Evolutionary conservation across 495 filamentous ascomycete genomes (phyloP).

Genomic region (Penicillium parvum): DNA sequence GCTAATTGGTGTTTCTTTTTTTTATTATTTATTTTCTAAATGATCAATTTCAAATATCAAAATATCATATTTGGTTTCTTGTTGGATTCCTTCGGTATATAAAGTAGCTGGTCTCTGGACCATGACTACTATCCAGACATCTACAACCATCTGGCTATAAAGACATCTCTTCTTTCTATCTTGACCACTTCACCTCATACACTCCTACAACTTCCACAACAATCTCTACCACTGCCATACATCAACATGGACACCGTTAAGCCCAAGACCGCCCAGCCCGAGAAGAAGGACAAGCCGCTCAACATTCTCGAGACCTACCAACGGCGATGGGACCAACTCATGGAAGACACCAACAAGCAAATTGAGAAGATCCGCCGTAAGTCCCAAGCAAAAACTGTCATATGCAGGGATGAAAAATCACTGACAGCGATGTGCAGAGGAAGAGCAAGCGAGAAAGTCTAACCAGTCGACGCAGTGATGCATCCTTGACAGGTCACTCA

Average conservation of each 20-base stretch:
- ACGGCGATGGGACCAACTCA: slow-evolving; percentile 21
- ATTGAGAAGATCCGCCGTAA: slow-evolving; percentile 25
- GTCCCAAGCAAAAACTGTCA: slow-evolving; percentile 10
- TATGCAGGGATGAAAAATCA: slow-evolving; percentile 13
- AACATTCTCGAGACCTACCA: slow-evolving; percentile 22
- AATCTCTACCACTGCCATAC: neutral
- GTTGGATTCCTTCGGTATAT: slow-evolving; percentile 2
- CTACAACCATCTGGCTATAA: no score
- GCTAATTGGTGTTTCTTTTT: neutral
- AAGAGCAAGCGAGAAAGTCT: slow-evolving; percentile 17
- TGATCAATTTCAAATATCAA: neutral
- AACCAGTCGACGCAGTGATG: slow-evolving; percentile 6
- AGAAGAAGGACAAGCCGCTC: slow-evolving; percentile 4
- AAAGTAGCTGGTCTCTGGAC: neutral
- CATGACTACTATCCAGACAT: neutral
- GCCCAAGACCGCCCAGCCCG: slow-evolving; percentile 1
- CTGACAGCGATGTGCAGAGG: slow-evolving; percentile 19
- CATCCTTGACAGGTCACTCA: neutral
- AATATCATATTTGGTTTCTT: neutral
- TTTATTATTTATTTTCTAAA: neutral
- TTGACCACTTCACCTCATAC: neutral
- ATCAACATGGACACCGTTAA: slow-evolving; percentile 15
- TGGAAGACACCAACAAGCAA: slow-evolving; percentile 22
- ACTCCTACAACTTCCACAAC: neutral
- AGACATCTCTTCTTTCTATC: neutral